phyloP scores from a whole-genome alignment of 345 rosid genomes.

The Sisymbrium altissimum region DNA sequence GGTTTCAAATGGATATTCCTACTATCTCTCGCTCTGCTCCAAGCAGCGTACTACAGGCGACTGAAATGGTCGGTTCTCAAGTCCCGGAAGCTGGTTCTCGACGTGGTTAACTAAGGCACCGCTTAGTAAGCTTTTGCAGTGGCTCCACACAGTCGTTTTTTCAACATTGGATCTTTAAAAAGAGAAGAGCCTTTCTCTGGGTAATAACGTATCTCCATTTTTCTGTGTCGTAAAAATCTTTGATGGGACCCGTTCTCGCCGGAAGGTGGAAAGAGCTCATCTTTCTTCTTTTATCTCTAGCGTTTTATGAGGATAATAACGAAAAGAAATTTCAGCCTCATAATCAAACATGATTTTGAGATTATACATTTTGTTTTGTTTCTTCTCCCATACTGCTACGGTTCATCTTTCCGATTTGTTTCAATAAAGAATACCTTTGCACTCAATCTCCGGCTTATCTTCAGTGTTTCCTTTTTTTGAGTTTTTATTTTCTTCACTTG shows the following conservation, averaged over 20 bases:
- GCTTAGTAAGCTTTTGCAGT: constrained; percentile 9
- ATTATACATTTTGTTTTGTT: constrained; percentile 17
- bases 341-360: constrained; percentile 21
- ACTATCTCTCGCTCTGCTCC: constrained; percentile 87
- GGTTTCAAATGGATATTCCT: constrained; percentile 99
- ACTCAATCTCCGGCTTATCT: neutral
- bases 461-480: neutral
- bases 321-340: constrained; percentile 7
- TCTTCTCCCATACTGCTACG: neutral
- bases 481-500: neutral
- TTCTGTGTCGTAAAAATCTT: constrained; percentile 29
- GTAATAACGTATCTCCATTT: constrained; percentile 35
- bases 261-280: constrained; percentile 23
- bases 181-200: constrained; percentile 26
- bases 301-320: constrained; percentile 28
- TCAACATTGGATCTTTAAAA: constrained; percentile 20
- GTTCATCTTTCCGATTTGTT: constrained; percentile 6
- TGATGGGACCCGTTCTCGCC: constrained; percentile 27
- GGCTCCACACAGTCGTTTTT: constrained; percentile 13
- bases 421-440: constrained; percentile 14
- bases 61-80: constrained; percentile 89
- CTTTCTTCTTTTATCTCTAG: neutral
- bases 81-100: constrained; percentile 84
- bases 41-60: constrained; percentile 89
- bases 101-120: constrained; percentile 72